phyloP scores from a whole-genome alignment of 768 basidiomycete species.

The Suillus occidentalis region DNA sequence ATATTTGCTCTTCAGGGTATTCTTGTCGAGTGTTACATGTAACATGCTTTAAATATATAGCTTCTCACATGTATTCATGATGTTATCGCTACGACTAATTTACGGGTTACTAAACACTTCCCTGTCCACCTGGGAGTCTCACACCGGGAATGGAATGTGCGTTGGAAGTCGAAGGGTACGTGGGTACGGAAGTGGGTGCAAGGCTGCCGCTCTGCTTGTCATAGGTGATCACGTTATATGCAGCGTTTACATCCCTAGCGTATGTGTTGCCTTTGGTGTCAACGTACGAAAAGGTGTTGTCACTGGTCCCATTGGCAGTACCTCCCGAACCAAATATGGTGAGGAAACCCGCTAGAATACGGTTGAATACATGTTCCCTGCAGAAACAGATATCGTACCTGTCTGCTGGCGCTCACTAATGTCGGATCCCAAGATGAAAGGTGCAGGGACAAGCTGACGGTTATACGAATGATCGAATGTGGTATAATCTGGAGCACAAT shows the following conservation, averaged over 20 bases:
- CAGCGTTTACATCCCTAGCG: constrained; percentile 57
- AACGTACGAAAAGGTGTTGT: constrained; percentile 63
- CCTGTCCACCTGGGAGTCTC: constrained; percentile 38
- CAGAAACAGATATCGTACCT: constrained; percentile 35
- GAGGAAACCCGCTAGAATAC: constrained; percentile 49
- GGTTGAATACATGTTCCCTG: constrained; percentile 2
- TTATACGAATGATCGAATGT: constrained; percentile 70
- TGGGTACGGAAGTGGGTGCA: constrained; percentile 20
- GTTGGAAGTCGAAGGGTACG: constrained; percentile 4
- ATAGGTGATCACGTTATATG: constrained; percentile 58
- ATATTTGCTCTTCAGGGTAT: background rate
- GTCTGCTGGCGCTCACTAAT: constrained; percentile 61
- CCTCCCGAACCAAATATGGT: constrained; percentile 44
- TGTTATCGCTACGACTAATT: background rate
- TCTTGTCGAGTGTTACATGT: background rate
- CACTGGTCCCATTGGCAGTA: constrained; percentile 66
- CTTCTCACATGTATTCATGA: background rate
- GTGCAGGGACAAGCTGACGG: constrained; percentile 55
- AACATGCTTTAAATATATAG: background rate
- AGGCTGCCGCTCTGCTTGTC: constrained; percentile 58
- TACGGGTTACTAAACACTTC: background rate
- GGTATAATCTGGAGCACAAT: constrained; percentile 42
- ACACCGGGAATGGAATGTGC: constrained; percentile 14
- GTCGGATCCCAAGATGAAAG: constrained; percentile 56
- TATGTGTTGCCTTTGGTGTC: constrained; percentile 66